A percentile compares a stretch with the other conserved stretches of the same genome.
phyloP scores from a whole-genome alignment of 108 stramenopile species.

The Chaetoceros muelleri region DNA sequence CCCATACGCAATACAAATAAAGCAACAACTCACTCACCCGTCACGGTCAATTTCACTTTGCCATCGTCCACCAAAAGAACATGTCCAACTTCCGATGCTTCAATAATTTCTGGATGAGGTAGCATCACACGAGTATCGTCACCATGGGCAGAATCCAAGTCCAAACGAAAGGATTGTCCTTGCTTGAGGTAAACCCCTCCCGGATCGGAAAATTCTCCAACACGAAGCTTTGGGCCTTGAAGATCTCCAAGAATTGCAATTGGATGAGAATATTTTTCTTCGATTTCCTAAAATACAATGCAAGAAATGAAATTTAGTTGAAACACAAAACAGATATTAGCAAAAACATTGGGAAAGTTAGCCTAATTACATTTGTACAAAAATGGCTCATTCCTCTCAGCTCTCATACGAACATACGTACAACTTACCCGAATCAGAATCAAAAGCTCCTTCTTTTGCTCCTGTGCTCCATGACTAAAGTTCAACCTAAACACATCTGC shows the following conservation, averaged over 20 bases:
- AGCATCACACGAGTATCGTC: constrained; percentile 74
- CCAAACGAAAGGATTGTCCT: constrained; percentile 85
- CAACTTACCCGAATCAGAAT: constrained; percentile 51
- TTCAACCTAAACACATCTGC: constrained; percentile 94
- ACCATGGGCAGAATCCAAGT: constrained; percentile 74
- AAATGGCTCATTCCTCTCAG: neutral
- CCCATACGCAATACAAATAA: too few relatives aligned
- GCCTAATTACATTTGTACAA: neutral
- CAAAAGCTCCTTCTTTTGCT: constrained; percentile 87
- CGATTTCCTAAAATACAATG: constrained; percentile 50
- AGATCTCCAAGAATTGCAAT: constrained; percentile 91
- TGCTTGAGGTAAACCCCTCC: constrained; percentile 50
- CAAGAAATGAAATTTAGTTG: neutral
- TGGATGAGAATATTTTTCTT: constrained; percentile 89
- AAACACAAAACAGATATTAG: neutral
- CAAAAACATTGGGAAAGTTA: neutral
- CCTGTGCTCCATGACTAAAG: constrained; percentile 90
- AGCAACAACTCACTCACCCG: too few relatives aligned
- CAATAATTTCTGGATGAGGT: constrained; percentile 93
- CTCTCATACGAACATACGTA: neutral
- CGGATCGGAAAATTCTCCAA: constrained; percentile 77
- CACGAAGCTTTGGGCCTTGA: constrained; percentile 93
- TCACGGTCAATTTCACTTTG: constrained; percentile 85
- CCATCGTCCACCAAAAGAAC: constrained; percentile 90
- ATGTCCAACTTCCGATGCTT: constrained; percentile 79